Base-by-base conservation (phyloP, 1,139 yeast genomes). In the Casaregolazyma suthepensis region DNA sequence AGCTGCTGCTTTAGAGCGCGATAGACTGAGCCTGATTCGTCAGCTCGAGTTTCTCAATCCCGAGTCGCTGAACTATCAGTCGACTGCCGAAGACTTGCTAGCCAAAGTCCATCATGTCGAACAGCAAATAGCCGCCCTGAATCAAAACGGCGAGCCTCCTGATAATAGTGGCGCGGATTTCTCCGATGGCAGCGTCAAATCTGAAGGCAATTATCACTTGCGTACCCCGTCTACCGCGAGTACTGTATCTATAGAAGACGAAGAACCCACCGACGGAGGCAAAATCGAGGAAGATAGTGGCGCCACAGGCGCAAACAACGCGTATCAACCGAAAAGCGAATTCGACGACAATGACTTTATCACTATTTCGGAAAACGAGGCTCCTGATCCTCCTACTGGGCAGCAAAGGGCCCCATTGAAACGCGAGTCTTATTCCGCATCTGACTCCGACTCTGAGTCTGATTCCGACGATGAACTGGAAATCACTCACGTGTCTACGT, bases 391-490 rank as follows among this genome's bases (percentile, higher is more conserved):
- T 35, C 40, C 40, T 35, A 4, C 15, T 13, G 6, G 13, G 9
- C 40, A 35, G 17, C 3, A 5, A 15, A 15, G 5, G 7, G 13
- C 40, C 17, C 3, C 3, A 35, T 7, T 23, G 7, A 31, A 18
- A n/a, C n/a, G n/a, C n/a, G n/a, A n/a, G n/a, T n/a, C n/a, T n/a
- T n/a, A n/a, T n/a, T n/a, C n/a, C n/a, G n/a, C n/a, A n/a, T n/a
- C n/a, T n/a, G n/a, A n/a, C n/a, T n/a, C n/a, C n/a, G n/a, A n/a
- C n/a, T n/a, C n/a, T 17, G 50, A 38, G 2, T 23, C 17, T 6
- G 48, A 37, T 20, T 45, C 48, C 13, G 52, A 50, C 31, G 52
- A 50, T 35, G 52, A 50, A 37, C 43, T 50, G 43, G 52, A 50
- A 23, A 50, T 50, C 40, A 50, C 43, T 17, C 48, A 38, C 5